Evolutionary conservation across 176 grass and related monocot genomes (phyloP), one percentile per base, ranked within the genome.

Genomic region (Triticum dicoccoides): DNA sequence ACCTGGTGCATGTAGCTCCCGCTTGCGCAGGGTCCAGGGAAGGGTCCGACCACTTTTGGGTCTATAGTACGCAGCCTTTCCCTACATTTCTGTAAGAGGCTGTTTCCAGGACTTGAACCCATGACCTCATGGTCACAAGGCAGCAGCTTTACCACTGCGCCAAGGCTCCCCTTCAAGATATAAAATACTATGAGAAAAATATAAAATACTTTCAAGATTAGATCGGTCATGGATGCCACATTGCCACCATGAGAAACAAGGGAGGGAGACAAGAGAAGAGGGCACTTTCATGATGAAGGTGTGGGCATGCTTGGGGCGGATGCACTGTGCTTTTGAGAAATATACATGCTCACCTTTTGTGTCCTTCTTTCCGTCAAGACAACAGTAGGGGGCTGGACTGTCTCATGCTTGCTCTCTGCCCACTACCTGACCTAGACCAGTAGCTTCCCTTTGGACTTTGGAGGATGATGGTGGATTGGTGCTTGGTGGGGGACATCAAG

Each of bases 361-460:
- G 33, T 61, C 24, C 73, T 29, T 35, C 32, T 83, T 83, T 21
- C 11, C 35, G 61, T 41, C 63, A 78, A 78, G 73, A 61, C 18
- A 65, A 76, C 18, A 65, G 80, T 61, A 58, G 69, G 37, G 20
- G 13, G 11, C 42, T 38, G 61, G 70, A 59, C 39, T 73, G 7
- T 9, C 56, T 59, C 51, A 54, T 54, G 51, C 51, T 54, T 7
- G 9, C 15, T 30, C 54, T 29, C 30, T 25, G 54, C 66, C 38
- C 75, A 0, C 59, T 59, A 59, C 1, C 56, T 59, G 56, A 59
- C 56, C 56, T 59, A 21, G 74, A 12, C 24, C 15, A 65, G 67
- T 83, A 83, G 72, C 77, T 32, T 74, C 58, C 11, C 77, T 76
- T 85, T 85, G 77, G 42, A 79, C 77, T 76, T 85, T 85, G 77